These are phyloP conservation scores for Pythium phragmitis DNA, from an alignment of 352 stramenopile species.

Conservation along the genomic window DNA sequence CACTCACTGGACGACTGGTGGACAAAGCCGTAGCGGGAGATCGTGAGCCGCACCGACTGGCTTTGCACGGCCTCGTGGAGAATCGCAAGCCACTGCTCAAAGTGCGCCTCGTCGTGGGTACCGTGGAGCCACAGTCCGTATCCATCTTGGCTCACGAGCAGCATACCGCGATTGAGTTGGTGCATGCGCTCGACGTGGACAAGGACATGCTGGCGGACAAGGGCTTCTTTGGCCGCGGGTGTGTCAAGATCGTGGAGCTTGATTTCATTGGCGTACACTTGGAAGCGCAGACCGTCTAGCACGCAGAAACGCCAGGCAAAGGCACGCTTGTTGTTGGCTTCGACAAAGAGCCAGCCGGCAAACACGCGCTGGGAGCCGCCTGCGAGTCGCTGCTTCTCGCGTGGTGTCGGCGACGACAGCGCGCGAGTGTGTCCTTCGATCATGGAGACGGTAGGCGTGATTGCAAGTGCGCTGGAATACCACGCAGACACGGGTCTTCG, in stretches of 20 bases:
- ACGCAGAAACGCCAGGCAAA: constrained; percentile 48
- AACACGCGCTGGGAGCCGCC: constrained; percentile 18
- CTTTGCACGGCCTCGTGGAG: constrained; percentile 23
- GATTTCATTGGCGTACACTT: constrained; percentile 24
- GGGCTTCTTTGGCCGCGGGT: background rate
- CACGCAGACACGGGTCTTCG: background rate
- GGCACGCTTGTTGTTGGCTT: constrained; percentile 29
- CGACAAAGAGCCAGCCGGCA: constrained; percentile 40
- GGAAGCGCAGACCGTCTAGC: constrained; percentile 36
- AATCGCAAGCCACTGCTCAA: constrained; percentile 39
- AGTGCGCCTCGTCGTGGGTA: constrained; percentile 31
- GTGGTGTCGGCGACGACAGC: constrained; percentile 16
- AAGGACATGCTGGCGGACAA: constrained; percentile 20
- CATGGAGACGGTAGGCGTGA: background rate
- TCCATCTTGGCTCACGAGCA: constrained; percentile 32
- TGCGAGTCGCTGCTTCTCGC: constrained; percentile 12
- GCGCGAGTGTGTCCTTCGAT: background rate
- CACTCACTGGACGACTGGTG: constrained; percentile 20
- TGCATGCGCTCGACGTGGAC: constrained; percentile 39
- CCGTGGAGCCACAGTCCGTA: constrained; percentile 40
- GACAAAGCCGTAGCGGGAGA: constrained; percentile 21
- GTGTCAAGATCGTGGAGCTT: constrained; percentile 2
- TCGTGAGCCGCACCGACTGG: constrained; percentile 11
- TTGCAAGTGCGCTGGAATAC: background rate
- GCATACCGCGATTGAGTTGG: constrained; percentile 41